Evolutionary conservation across 805 yeast species (phyloP).

Genomic region (Candida sithepensis): DNA sequence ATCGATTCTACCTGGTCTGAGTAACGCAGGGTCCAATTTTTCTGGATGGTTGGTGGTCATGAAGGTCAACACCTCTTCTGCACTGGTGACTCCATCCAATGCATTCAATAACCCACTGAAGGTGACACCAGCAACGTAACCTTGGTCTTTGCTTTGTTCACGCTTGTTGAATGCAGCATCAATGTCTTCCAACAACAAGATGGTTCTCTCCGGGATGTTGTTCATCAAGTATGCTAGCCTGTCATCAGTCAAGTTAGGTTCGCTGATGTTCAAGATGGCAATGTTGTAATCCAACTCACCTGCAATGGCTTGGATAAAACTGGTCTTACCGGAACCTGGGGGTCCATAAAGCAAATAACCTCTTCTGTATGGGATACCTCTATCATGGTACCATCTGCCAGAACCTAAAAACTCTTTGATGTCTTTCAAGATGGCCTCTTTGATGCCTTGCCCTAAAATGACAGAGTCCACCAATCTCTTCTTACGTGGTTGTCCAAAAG

Average conservation of each 20-base stretch:
- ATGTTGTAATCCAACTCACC: slow-evolving; percentile 95
- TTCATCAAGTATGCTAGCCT: slow-evolving; percentile 93
- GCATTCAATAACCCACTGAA: slow-evolving; percentile 93
- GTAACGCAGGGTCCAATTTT: slow-evolving; percentile 82
- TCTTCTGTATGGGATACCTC: slow-evolving; percentile 97
- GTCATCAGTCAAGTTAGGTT: slow-evolving; percentile 90
- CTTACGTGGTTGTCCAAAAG: slow-evolving; percentile 91
- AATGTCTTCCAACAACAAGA: slow-evolving; percentile 83
- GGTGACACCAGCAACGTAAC: slow-evolving; percentile 85
- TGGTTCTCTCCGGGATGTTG: slow-evolving; percentile 87
- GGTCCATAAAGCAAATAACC: slow-evolving; percentile 95
- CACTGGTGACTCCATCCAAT: slow-evolving; percentile 94
- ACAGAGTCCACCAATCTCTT: slow-evolving; percentile 85
- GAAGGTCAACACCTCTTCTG: slow-evolving; percentile 93
- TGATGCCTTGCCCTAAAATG: slow-evolving; percentile 72
- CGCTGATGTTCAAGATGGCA: slow-evolving; percentile 87
- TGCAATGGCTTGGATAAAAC: slow-evolving; percentile 93
- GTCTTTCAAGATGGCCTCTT: slow-evolving; percentile 62
- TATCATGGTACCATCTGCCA: slow-evolving; percentile 87
- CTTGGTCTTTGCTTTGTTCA: slow-evolving; percentile 69
- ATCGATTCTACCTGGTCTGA: slow-evolving; percentile 95
- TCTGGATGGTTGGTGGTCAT: slow-evolving; percentile 99
- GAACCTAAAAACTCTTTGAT: slow-evolving; percentile 74
- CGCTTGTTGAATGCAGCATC: slow-evolving; percentile 94
- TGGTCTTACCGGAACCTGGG: slow-evolving; percentile 96